Conservation (phyloP, 2,329 filamentous ascomycete genomes). For the Ampelomyces quisqualis region DNA sequence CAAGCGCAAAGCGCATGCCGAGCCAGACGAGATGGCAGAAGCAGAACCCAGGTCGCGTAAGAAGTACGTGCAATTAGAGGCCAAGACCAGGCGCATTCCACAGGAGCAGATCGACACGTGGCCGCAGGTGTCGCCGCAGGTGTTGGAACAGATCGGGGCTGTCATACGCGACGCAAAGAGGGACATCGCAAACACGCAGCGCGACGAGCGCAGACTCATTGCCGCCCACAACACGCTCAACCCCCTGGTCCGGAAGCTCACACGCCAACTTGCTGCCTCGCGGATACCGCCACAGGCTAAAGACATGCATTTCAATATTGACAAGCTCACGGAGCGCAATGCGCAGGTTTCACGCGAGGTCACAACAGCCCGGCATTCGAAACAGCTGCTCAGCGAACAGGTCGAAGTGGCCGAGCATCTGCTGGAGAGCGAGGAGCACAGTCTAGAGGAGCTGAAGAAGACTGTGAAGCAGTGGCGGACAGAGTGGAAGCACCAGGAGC, state of each 20-base stretch:
- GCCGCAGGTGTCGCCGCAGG: slow-evolving; percentile 57
- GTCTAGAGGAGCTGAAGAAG: slow-evolving; percentile 31
- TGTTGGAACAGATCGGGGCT: slow-evolving; percentile 57
- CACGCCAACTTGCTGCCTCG: slow-evolving; percentile 59
- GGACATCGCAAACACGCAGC: slow-evolving; percentile 61
- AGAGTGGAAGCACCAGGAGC: slow-evolving; percentile 36
- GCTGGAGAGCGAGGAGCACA: slow-evolving; percentile 31
- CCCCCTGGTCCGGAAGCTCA: slow-evolving; percentile 57
- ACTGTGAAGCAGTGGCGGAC: slow-evolving; percentile 32
- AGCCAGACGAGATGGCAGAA: slow-evolving; percentile 23
- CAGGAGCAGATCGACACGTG: slow-evolving; percentile 47
- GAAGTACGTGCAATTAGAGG: slow-evolving; percentile 38
- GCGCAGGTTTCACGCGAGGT: slow-evolving; percentile 51
- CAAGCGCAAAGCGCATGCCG: slow-evolving; percentile 23
- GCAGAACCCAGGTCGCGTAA: slow-evolving; percentile 17
- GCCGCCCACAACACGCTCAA: slow-evolving; percentile 60
- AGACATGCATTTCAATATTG: slow-evolving; percentile 62
- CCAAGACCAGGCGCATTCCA: slow-evolving; percentile 39
- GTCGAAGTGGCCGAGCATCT: slow-evolving; percentile 55
- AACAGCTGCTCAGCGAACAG: slow-evolving; percentile 61
- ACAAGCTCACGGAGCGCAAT: slow-evolving; percentile 63
- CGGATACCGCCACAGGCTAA: slow-evolving; percentile 64
- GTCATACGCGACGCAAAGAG: slow-evolving; percentile 62
- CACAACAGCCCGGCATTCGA: slow-evolving; percentile 62
- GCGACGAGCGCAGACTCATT: slow-evolving; percentile 48